Conservation (phyloP, 176 grass and related monocot genomes). For the Aechmea fasciata region DNA sequence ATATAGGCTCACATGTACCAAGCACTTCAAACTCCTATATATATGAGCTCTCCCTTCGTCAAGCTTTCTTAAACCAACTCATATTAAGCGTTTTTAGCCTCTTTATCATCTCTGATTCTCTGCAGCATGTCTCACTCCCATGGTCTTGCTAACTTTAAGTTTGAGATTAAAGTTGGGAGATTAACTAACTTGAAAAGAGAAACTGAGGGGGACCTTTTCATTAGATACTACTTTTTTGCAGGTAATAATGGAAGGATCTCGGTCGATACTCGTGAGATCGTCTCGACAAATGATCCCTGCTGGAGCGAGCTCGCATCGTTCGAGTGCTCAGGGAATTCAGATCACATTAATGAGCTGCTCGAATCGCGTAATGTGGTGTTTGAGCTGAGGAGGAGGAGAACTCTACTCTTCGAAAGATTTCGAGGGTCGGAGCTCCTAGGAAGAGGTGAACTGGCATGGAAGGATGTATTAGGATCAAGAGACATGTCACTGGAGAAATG, state of each 20-base stretch:
- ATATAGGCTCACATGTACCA: not conserved
- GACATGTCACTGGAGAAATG: conserved; percentile 23
- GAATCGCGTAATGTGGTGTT: conserved; percentile 7
- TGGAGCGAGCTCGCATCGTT: conserved; percentile 22
- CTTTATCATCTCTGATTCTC: not conserved
- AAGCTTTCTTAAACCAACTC: not conserved
- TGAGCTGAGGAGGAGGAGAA: conserved; percentile 11
- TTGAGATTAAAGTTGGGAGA: conserved; percentile 36
- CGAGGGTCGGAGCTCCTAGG: conserved; percentile 33
- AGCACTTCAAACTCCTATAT: not conserved
- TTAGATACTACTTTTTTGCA: conserved; percentile 42
- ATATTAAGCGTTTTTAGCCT: too few species aligned
- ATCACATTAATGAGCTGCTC: not conserved
- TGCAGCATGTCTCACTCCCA: conserved; percentile 17
- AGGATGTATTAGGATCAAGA: not conserved
- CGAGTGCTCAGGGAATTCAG: not conserved
- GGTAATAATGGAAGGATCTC: conserved; percentile 36
- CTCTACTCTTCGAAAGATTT: not conserved
- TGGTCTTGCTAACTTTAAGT: conserved; percentile 20
- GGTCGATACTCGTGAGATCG: conserved; percentile 41
- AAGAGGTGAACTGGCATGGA: conserved; percentile 34
- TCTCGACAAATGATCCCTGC: conserved; percentile 22
- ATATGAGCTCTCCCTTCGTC: not conserved
- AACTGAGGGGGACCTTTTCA: conserved; percentile 13
- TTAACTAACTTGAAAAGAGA: conserved; percentile 9